Conservation (phyloP, 2,329 filamentous ascomycete genomes). For the Chrysoporthe cubensis region DNA sequence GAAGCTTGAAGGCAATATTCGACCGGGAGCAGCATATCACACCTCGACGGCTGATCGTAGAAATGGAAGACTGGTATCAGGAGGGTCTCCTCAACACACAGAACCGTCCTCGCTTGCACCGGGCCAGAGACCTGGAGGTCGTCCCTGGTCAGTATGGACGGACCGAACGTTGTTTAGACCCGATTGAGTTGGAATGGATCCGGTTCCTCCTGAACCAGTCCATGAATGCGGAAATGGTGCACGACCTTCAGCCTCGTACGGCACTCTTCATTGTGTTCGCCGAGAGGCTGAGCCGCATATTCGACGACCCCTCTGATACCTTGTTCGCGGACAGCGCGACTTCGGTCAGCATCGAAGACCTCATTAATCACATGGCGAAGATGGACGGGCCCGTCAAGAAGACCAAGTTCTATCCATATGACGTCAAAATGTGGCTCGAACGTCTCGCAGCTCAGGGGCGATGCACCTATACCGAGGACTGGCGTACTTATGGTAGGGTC, state of each 20-base stretch:
- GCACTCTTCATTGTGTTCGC: slow-evolving; percentile 40
- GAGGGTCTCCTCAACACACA: slow-evolving; percentile 22
- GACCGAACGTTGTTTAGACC: slow-evolving; percentile 29
- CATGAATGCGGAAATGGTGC: slow-evolving; percentile 34
- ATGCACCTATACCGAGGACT: slow-evolving; percentile 32
- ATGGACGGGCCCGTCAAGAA: slow-evolving; percentile 31
- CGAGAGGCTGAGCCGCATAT: slow-evolving; percentile 37
- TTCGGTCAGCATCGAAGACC: slow-evolving; percentile 33
- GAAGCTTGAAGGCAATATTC: slow-evolving; percentile 34
- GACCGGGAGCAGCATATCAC: slow-evolving; percentile 31
- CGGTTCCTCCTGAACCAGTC: slow-evolving; percentile 37
- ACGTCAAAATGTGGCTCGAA: slow-evolving; percentile 38
- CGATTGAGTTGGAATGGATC: slow-evolving; percentile 40
- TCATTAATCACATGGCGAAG: slow-evolving; percentile 37
- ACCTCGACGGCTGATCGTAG: slow-evolving; percentile 37
- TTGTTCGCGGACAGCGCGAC: slow-evolving; percentile 34
- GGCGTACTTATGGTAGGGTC: slow-evolving; percentile 34
- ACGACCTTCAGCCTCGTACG: slow-evolving; percentile 32
- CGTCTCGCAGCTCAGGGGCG: slow-evolving; percentile 36
- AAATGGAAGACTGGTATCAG: slow-evolving; percentile 25
- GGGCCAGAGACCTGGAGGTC: neutral
- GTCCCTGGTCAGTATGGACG: neutral
- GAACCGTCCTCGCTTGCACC: neutral
- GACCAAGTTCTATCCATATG: slow-evolving; percentile 35
- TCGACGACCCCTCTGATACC: slow-evolving; percentile 36